phyloP scores from a whole-genome alignment of 1,139 yeast species.

The Nadsonia commutata region DNA sequence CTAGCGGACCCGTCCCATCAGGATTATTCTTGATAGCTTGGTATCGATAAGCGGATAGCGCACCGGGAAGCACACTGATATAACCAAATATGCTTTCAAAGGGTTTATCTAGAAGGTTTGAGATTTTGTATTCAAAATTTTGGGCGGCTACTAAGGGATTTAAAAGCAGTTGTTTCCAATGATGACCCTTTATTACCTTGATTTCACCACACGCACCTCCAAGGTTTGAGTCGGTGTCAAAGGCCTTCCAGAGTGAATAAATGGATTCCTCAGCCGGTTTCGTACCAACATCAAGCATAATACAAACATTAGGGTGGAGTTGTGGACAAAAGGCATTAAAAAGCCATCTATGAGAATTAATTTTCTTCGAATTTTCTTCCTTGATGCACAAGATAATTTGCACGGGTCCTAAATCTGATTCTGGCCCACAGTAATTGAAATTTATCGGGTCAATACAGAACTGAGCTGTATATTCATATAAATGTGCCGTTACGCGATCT shows the following conservation, averaged over 20 bases:
- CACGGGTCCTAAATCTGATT: conserved; percentile 51
- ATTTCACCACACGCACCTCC: conserved; percentile 99
- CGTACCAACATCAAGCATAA: conserved; percentile 87
- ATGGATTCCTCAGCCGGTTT: conserved; percentile 77
- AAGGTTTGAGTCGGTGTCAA: conserved; percentile 85
- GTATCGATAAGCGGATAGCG: conserved; percentile 64
- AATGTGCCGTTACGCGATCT: conserved; percentile 75
- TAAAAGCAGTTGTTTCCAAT: conserved; percentile 53
- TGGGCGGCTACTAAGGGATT: conserved; percentile 94
- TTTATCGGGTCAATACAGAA: conserved; percentile 48
- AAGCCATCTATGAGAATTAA: conserved; percentile 93
- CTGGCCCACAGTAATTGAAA: conserved; percentile 29
- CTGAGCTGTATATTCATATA: conserved; percentile 74
- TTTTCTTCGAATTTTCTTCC: conserved; percentile 80
- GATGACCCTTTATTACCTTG: conserved; percentile 82
- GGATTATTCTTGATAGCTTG: conserved; percentile 28
- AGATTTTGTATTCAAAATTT: conserved; percentile 90
- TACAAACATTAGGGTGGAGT: conserved; percentile 72
- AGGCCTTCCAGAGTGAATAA: conserved; percentile 90
- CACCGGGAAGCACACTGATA: conserved; percentile 90
- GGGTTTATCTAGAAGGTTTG: conserved; percentile 88
- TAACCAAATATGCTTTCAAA: conserved; percentile 87
- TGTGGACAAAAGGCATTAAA: conserved; percentile 84
- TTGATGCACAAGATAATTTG: conserved; percentile 80
- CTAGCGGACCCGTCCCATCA: conserved; percentile 41